Evolutionary conservation across 2,329 filamentous ascomycete genomes (phyloP).

Genomic region (Knufia fluminis): DNA sequence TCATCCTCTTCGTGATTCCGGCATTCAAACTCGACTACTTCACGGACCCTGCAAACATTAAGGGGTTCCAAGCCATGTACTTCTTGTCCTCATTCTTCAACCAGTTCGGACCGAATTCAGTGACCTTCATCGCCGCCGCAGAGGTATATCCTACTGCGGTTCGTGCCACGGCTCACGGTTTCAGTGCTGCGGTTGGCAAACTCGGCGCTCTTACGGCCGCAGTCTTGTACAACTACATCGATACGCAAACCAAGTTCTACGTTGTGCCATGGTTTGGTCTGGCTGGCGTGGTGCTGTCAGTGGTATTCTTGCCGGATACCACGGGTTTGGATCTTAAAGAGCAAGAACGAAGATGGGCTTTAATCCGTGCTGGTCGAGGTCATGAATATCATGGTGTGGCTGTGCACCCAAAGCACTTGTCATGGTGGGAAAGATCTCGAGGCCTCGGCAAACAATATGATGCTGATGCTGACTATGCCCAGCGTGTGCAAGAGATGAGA

Average conservation of each 20-base stretch:
- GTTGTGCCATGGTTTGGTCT: conserved; percentile 94
- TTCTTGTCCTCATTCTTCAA: conserved; percentile 98
- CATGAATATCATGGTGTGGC: conserved; percentile 87
- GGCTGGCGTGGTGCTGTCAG: conserved; percentile 72
- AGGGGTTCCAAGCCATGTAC: conserved; percentile 92
- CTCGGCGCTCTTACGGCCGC: conserved; percentile 76
- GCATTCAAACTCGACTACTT: conserved; percentile 85
- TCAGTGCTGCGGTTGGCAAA: conserved; percentile 88
- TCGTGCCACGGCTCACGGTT: conserved; percentile 85
- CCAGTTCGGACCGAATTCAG: conserved; percentile 93
- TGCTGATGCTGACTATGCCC: conserved; percentile 69
- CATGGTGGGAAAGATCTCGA: conserved; percentile 72
- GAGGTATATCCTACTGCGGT: conserved; percentile 95
- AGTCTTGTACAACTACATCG: conserved; percentile 91
- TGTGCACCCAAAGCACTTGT: conserved; percentile 80
- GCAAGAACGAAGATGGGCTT: conserved; percentile 87
- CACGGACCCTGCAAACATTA: conserved; percentile 59
- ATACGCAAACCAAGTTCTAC: conserved; percentile 73
- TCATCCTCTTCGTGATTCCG: conserved; percentile 86
- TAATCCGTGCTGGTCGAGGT: conserved; percentile 67
- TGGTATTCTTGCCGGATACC: conserved; percentile 86
- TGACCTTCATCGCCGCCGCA: conserved; percentile 91
- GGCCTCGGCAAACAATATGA: conserved; percentile 77
- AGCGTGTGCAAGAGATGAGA: conserved; percentile 77
- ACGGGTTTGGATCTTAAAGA: conserved; percentile 90